Conservation (phyloP, 2,329 filamentous ascomycete species). For the Exophiala phaeomuriformis region DNA sequence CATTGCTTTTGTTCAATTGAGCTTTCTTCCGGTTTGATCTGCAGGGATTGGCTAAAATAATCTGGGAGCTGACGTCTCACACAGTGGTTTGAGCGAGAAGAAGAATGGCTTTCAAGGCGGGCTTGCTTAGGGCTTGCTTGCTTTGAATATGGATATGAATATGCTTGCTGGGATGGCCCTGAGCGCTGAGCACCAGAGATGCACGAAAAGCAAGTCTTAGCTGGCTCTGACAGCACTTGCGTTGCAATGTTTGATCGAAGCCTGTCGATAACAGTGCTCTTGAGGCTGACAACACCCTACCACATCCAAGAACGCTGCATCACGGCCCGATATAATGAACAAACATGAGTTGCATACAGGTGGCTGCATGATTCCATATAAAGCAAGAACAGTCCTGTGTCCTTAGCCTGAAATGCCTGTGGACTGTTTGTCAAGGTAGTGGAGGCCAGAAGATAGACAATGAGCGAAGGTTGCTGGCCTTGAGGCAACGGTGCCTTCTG, state of each 20-base stretch:
- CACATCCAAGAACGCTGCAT: constrained; percentile 15
- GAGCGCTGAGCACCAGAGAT: too few species aligned
- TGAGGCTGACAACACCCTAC: constrained; percentile 12
- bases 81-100: background rate
- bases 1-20: constrained; percentile 4
- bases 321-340: constrained; percentile 14
- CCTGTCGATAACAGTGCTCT: constrained; percentile 12
- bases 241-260: constrained; percentile 2
- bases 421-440: background rate
- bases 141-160: background rate
- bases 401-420: background rate
- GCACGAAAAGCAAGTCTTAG: background rate
- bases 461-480: background rate
- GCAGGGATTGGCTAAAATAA: background rate
- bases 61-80: background rate
- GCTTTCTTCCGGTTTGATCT: background rate
- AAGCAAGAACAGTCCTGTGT: background rate
- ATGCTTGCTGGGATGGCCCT: too few species aligned
- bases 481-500: background rate
- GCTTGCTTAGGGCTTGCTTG: background rate
- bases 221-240: background rate
- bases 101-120: background rate
- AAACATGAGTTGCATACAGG: constrained; percentile 9
- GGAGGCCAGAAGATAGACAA: background rate
- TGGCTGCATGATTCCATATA: constrained; percentile 14